These are phyloP conservation scores for Bromus sterilis DNA, from an alignment of 176 grass and related monocot species.

Conservation along the genomic window DNA sequence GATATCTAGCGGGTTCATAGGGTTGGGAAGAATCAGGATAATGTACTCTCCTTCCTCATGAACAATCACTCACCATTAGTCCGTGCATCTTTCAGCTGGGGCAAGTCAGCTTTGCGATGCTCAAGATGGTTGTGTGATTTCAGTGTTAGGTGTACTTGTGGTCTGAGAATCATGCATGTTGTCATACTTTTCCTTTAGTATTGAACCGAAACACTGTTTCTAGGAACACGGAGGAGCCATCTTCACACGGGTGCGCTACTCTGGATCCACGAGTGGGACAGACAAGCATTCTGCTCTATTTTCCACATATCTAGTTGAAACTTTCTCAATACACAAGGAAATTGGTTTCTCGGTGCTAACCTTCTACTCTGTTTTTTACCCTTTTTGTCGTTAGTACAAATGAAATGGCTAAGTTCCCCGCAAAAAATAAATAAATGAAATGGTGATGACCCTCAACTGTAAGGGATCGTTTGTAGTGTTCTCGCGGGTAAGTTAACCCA, in stretches of 20 bases:
- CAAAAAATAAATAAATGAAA: too few relatives aligned
- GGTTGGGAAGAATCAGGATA: not conserved
- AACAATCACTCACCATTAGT: not conserved
- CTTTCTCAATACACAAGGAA: too few relatives aligned
- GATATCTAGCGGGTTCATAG: not conserved
- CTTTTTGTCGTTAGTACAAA: too few relatives aligned
- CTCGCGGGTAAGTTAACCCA: too few relatives aligned
- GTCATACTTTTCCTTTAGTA: not conserved
- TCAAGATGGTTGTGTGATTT: not conserved
- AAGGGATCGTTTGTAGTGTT: too few relatives aligned
- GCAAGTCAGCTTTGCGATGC: not conserved
- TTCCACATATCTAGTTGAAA: too few relatives aligned
- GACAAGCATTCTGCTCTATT: not conserved
- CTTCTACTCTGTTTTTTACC: too few relatives aligned
- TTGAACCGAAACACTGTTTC: not conserved
- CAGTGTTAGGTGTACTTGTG: not conserved
- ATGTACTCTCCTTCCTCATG: not conserved
- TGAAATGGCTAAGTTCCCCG: too few relatives aligned
- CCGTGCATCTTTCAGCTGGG: not conserved
- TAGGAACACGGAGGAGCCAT: not conserved
- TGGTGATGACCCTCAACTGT: too few relatives aligned
- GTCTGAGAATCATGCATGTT: not conserved
- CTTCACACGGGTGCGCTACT: not conserved
- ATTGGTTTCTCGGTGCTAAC: too few relatives aligned
- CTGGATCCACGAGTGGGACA: not conserved